phyloP scores from a whole-genome alignment of 176 grass and related monocot genomes.

The Musa schizocarpa region DNA sequence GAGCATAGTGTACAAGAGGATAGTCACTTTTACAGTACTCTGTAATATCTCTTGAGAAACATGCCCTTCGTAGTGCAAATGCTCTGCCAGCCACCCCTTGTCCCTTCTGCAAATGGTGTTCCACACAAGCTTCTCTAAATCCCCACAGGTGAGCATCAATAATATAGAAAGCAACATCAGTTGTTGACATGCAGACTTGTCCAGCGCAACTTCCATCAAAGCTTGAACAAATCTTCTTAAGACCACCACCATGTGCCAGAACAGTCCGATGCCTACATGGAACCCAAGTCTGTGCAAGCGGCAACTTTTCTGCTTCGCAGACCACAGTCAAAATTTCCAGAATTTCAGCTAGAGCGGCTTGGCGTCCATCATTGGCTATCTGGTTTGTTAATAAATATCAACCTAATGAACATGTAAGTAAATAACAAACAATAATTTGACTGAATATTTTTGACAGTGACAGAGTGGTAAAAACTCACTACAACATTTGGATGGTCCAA shows the following conservation, averaged over 20 bases:
- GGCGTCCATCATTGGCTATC: constrained; percentile 22
- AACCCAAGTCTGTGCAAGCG: constrained; percentile 30
- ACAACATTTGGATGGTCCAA: constrained; percentile 22
- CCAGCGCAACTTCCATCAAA: constrained; percentile 24
- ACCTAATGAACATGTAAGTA: constrained; percentile 10
- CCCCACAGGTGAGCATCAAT: constrained; percentile 26
- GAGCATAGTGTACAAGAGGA: constrained; percentile 31
- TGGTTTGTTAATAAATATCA: constrained; percentile 8
- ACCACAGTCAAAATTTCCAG: constrained; percentile 23
- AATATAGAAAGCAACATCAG: constrained; percentile 27
- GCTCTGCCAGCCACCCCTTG: constrained; percentile 25
- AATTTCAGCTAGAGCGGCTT: constrained; percentile 23
- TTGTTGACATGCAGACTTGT: constrained; percentile 26
- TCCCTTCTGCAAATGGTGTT: constrained; percentile 24
- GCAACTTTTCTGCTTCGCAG: constrained; percentile 21
- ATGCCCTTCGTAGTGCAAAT: constrained; percentile 19
- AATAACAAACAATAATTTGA: constrained; percentile 1
- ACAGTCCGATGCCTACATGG: constrained; percentile 14
- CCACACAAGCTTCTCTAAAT: constrained; percentile 25
- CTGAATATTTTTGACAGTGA: neutral
- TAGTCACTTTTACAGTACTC: constrained; percentile 20
- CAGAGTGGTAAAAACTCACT: constrained; percentile 4
- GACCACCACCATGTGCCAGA: constrained; percentile 13
- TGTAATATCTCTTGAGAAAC: constrained; percentile 15
- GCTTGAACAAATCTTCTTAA: constrained; percentile 22